phyloP scores from a whole-genome alignment of 345 rosid species.

The Eucalyptus viminalis region DNA sequence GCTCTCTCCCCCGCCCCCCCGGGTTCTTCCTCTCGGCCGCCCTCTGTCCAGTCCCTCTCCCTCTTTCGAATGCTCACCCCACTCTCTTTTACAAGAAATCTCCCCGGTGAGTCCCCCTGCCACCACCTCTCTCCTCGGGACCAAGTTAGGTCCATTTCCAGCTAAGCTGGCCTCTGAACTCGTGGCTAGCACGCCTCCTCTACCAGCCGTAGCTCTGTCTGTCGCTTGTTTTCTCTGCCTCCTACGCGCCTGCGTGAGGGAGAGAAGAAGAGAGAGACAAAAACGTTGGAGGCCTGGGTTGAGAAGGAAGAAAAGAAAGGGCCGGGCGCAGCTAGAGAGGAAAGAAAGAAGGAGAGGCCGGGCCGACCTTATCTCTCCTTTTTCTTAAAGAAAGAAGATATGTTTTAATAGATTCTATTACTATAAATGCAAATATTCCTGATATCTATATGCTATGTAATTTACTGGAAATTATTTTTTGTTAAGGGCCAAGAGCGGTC shows the following conservation, averaged over 20 bases:
- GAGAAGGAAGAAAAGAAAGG: background rate
- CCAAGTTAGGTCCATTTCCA: too few relatives aligned
- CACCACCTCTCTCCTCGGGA: too few relatives aligned
- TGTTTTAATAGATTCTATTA: background rate
- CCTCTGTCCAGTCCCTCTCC: too few relatives aligned
- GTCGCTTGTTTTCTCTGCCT: background rate
- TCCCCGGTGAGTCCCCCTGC: too few relatives aligned
- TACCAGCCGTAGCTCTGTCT: background rate
- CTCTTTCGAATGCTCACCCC: too few relatives aligned
- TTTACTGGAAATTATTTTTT: too few relatives aligned
- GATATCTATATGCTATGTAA: fast-evolving
- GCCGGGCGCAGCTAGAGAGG: background rate
- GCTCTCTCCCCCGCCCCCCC: too few relatives aligned
- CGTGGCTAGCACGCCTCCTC: background rate
- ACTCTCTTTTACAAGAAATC: too few relatives aligned
- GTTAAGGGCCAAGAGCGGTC: fast-evolving
- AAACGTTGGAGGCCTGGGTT: background rate
- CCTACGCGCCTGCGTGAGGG: background rate
- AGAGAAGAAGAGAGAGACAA: background rate
- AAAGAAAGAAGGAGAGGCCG: too few relatives aligned
- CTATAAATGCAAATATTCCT: fast-evolving
- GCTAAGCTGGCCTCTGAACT: too few relatives aligned
- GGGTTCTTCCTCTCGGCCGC: too few relatives aligned
- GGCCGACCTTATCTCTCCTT: fast-evolving
- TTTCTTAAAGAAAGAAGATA: fast-evolving